Conservation (phyloP, 192 early-diverging fungal genomes). For the Backusella liffmaniae region DNA sequence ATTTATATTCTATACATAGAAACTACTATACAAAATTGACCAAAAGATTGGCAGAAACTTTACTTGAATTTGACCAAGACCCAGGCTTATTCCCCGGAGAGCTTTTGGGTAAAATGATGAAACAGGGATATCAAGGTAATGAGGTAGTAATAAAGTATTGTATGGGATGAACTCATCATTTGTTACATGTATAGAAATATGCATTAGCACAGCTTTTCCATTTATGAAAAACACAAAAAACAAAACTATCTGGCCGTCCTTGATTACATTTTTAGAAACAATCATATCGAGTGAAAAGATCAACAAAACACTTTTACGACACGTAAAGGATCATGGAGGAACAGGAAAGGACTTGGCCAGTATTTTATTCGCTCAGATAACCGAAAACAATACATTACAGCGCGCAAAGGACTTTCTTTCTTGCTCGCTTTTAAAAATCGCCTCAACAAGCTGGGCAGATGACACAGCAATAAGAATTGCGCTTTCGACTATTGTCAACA, state of each 20-base stretch:
- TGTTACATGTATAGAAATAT: neutral
- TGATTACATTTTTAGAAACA: neutral
- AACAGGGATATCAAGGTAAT: constrained; percentile 20
- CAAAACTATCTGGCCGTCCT: neutral
- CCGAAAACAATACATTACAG: neutral
- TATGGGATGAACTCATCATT: neutral
- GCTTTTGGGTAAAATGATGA: constrained; percentile 8
- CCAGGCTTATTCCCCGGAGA: constrained; percentile 1
- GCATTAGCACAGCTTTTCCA: neutral
- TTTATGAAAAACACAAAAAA: constrained; percentile 2
- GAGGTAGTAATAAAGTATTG: neutral
- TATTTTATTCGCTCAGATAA: neutral
- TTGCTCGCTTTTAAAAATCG: neutral
- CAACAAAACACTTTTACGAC: neutral
- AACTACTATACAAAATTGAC: constrained; percentile 8
- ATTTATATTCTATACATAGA: neutral
- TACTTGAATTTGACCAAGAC: neutral
- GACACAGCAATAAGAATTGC: neutral
- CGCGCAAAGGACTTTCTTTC: neutral
- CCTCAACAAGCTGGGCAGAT: neutral
- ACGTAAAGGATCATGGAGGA: neutral
- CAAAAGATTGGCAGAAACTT: neutral
- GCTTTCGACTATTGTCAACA: neutral
- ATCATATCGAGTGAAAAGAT: neutral
- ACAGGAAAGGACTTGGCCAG: neutral